Base-by-base conservation (phyloP, 305 asterid species). In the Caryopteris hybrid region DNA sequence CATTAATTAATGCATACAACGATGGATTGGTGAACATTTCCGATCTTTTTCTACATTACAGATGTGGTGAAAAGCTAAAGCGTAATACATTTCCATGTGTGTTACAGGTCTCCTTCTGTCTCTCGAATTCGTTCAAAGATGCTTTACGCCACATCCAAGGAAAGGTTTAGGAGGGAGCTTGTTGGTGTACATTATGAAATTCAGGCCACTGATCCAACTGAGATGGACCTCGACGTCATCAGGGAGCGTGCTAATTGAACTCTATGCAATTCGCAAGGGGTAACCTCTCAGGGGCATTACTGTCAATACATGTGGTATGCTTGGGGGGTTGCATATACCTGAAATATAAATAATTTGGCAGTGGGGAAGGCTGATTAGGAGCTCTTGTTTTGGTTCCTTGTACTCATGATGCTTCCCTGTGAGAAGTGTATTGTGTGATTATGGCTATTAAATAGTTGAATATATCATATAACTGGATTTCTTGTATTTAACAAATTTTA, bases 121-220 rank as follows among this genome's bases (percentile, higher is more conserved):
- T 84, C 95, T 6, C 77, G 84, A 6, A 85, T 88, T 27, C 90
- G 95, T 31, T 59, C 92, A 6, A 88, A 85, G 83, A 88, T 85
- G 95, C 82, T 88, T 13, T 84, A 88, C 12, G 88, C 95, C 14
- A 88, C 87, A 22, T 86, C 90, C 54, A 84, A 82, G 73, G 83
- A 79, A 62, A 77, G 85, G 68, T 80, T 88, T 70, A 76, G 85
- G 73, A 73, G 90, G 73, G 92, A 88, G 83, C 80, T 88, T 68
- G 53, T 70, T 8, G 95, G 92, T 43, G 63, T 88, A 68, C 95
- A 88, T 57, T 85, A 77, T 5, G 95, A 88, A 74, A 80, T 88
- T 61, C 92, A 88, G 73, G 95, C 92, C 20, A 88, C 95, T 18
- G 92, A 88, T 47, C 84, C 90, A 16, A 80, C 95, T 22, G 95